Base-by-base conservation (phyloP, 495 filamentous ascomycete genomes). In the Jackrogersella minutella region DNA sequence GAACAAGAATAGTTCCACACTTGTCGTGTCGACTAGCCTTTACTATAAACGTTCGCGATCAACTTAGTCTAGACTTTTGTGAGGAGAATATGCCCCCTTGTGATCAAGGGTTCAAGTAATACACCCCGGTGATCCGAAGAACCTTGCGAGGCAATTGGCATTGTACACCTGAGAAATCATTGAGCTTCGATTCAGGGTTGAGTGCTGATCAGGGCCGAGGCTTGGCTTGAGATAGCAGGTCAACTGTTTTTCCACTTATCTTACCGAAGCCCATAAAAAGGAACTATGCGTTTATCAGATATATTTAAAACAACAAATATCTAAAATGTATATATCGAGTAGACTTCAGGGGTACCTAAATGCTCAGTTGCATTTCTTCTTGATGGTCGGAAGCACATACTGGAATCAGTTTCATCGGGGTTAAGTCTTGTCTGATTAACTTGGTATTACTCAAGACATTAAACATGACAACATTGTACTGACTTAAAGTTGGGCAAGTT, bases 161-260 rank as follows among this genome's bases (percentile, higher is more conserved):
- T 26, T 9, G 14, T 30, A 13, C n/a, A 26, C 19, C 37, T 16
- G 37, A 37, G 13, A 26, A 14, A 28, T 44, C 44, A 34, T 43
- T 30, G n/a, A 21, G 54, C 34, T 21, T 53, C 52, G 34, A 28
- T 46, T 47, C 36, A 37, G 50, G 34, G 43, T 56, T 51, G 6
- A 33, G 13, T 51, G 57, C 13, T 61, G 51, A 62, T 62, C 64
- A 54, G 30, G 16, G 26, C 31, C 17, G 34, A 21, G 58, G 52
- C 58, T 68, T 68, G 22, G 31, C 64, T 68, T 9, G 58, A 68
- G 44, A 58, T 10, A 58, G 64, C 44, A 68, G 52, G 58, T 68
- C 44, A 4, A 62, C 14, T n/a, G 11, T 16, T 51, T 31, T 51
- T 36, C 43, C 1, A 9, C 49, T 63, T 68, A 63, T 59, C 49